phyloP scores from a whole-genome alignment of 495 filamentous ascomycete genomes.

The Neurospora sp. region DNA sequence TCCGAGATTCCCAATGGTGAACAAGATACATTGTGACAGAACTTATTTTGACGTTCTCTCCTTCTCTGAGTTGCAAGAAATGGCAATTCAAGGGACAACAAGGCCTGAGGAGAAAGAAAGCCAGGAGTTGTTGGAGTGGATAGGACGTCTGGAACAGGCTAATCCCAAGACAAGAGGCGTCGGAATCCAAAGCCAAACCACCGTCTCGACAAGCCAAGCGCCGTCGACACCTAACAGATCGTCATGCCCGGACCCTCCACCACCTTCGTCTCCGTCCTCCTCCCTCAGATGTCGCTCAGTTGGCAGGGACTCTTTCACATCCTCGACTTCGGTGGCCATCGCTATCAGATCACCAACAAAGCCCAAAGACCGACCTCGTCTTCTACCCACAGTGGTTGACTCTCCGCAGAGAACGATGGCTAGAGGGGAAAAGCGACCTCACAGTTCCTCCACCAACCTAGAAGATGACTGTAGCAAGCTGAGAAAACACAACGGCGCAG shows the following conservation, averaged over 20 bases:
- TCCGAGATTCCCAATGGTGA: slow-evolving; percentile 35
- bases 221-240: slow-evolving; percentile 2
- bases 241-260: neutral
- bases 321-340: neutral
- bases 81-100: slow-evolving; percentile 31
- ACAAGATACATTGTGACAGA: slow-evolving; percentile 38
- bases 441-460: neutral
- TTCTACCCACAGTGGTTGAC: neutral
- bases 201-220: slow-evolving; percentile 3
- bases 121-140: slow-evolving; percentile 47
- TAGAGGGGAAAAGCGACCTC: slow-evolving; percentile 3
- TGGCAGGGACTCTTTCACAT: neutral
- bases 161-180: slow-evolving; percentile 25
- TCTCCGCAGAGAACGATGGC: neutral
- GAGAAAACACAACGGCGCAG: neutral
- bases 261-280: neutral
- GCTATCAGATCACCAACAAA: neutral
- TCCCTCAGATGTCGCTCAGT: neutral
- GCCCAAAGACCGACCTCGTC: neutral
- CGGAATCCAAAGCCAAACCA: slow-evolving; percentile 11
- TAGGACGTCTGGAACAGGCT: slow-evolving; percentile 40
- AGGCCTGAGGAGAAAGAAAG: slow-evolving; percentile 36
- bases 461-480: slow-evolving; percentile 3
- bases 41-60: slow-evolving; percentile 31
- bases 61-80: slow-evolving; percentile 34